A percentile compares a stretch with the other conserved stretches of the same genome.
Conservation (phyloP, 495 filamentous ascomycete species). For the Choiromyces venosus region DNA sequence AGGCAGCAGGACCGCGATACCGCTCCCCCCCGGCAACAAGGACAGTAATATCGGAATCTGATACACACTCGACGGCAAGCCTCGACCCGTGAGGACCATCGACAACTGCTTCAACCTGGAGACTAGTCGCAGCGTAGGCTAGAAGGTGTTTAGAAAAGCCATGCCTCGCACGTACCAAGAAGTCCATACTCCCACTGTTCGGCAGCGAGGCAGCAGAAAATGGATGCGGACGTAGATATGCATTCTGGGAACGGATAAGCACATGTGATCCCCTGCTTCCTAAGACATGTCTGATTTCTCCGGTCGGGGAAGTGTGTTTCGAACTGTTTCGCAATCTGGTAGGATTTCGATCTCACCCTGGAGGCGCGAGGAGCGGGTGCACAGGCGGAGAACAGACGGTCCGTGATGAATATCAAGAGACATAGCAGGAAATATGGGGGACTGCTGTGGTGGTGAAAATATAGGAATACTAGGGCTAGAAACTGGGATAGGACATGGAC, state of each 20-base stretch:
- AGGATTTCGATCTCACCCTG: slow-evolving; percentile 49
- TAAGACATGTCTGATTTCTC: slow-evolving; percentile 39
- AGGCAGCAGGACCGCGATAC: slow-evolving; percentile 57
- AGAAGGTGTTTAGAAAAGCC: slow-evolving; percentile 57
- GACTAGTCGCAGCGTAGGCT: slow-evolving; percentile 44
- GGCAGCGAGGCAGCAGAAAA: slow-evolving; percentile 58
- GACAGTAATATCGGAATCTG: slow-evolving; percentile 46
- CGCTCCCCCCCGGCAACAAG: slow-evolving; percentile 58
- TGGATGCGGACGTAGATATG: slow-evolving; percentile 53
- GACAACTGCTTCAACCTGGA: slow-evolving; percentile 44
- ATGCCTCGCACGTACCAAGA: slow-evolving; percentile 55
- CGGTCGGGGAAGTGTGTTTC: slow-evolving; percentile 43
- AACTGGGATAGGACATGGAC: slow-evolving; percentile 54
- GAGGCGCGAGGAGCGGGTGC: slow-evolving; percentile 46
- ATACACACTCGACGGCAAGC: slow-evolving; percentile 46
- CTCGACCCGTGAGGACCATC: slow-evolving; percentile 59
- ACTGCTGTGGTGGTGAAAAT: slow-evolving; percentile 48
- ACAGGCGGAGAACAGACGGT: slow-evolving; percentile 54
- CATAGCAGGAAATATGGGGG: slow-evolving; percentile 46
- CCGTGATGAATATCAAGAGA: slow-evolving; percentile 53
- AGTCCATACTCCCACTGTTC: slow-evolving; percentile 41
- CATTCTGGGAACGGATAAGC: slow-evolving; percentile 53
- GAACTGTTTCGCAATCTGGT: slow-evolving; percentile 50
- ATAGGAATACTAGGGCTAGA: slow-evolving; percentile 51
- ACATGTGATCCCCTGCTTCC: slow-evolving; percentile 55